Conservation (phyloP, 2,329 filamentous ascomycete genomes). For the Chaetomiaceae sp. region DNA sequence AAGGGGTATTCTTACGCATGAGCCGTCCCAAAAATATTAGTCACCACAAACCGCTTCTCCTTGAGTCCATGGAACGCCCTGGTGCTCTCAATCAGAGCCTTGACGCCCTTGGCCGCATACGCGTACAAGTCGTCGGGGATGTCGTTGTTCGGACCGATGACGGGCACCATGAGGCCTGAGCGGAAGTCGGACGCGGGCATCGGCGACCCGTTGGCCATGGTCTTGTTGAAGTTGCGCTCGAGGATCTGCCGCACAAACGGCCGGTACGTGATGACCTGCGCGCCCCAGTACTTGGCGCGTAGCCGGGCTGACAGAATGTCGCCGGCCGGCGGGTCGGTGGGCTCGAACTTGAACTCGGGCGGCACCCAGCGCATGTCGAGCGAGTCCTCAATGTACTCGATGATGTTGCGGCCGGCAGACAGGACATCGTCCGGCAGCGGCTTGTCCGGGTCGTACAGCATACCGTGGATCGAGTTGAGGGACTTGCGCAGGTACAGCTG, state of each 20-base stretch:
- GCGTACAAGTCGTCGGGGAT: conserved; percentile 44
- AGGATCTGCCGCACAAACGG: conserved; percentile 63
- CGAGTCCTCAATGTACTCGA: conserved; percentile 38
- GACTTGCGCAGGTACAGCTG: conserved; percentile 62
- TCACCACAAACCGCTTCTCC: conserved; percentile 70
- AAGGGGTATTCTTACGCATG: conserved; percentile 70
- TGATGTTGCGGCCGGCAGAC: conserved; percentile 35
- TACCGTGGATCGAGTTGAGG: conserved; percentile 58
- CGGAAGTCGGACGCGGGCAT: conserved; percentile 25
- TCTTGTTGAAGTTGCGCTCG: conserved; percentile 40
- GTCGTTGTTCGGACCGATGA: conserved; percentile 14
- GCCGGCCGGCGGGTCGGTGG: conserved; percentile 63
- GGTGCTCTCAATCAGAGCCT: conserved; percentile 79
- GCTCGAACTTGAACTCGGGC: conserved; percentile 52
- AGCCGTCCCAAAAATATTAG: conserved; percentile 93
- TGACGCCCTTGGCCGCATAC: conserved; percentile 59
- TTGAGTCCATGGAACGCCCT: conserved; percentile 68
- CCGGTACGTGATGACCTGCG: conserved; percentile 81
- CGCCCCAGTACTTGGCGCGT: conserved; percentile 92
- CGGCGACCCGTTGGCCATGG: conserved; percentile 16
- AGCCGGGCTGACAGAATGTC: conserved; percentile 81
- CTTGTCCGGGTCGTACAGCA: conserved; percentile 48
- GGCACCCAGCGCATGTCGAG: conserved; percentile 43
- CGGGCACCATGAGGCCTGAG: conserved; percentile 8
- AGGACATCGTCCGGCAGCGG: conserved; percentile 13